These are phyloP conservation scores for Aspergillus persii DNA, from an alignment of 2,329 filamentous ascomycete genomes.

Conservation along the genomic window DNA sequence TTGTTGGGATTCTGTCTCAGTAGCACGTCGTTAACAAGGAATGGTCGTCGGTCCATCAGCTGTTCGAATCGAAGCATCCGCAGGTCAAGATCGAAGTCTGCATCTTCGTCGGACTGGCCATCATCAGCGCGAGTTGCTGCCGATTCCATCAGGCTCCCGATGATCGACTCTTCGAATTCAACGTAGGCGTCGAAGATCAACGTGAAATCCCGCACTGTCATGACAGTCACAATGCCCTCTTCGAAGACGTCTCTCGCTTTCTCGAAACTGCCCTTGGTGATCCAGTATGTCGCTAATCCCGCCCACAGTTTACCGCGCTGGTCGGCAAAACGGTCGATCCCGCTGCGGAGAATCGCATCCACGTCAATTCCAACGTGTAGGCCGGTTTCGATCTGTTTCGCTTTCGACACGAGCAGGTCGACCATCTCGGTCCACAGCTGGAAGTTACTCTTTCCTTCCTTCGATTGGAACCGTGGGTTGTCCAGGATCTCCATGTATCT, in stretches of 20 bases:
- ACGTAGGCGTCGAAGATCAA: constrained; percentile 94
- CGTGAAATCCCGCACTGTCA: constrained; percentile 97
- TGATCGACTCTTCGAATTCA: constrained; percentile 95
- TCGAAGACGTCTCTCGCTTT: constrained; percentile 90
- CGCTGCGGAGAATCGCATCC: constrained; percentile 87
- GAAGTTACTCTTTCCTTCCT: constrained; percentile 90
- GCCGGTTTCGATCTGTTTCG: constrained; percentile 77
- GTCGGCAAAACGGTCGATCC: constrained; percentile 85
- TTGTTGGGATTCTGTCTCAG: constrained; percentile 95
- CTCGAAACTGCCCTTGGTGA: constrained; percentile 87
- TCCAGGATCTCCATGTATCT: constrained; percentile 91
- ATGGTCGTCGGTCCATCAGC: constrained; percentile 93
- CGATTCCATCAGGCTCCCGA: constrained; percentile 84
- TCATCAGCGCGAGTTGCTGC: constrained; percentile 78
- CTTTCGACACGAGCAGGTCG: constrained; percentile 86
- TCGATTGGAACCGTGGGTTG: constrained; percentile 85
- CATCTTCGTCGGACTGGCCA: constrained; percentile 72
- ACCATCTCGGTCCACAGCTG: constrained; percentile 98
- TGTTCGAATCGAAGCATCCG: constrained; percentile 98
- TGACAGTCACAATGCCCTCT: constrained; percentile 93
- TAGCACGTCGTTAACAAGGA: constrained; percentile 93
- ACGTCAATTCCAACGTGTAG: constrained; percentile 83
- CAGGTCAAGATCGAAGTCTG: constrained; percentile 92
- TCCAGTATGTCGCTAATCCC: constrained; percentile 94
- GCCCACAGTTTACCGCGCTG: constrained; percentile 95